Evolutionary conservation across 163 green algal genomes (phyloP), one percentile per base, ranked within the genome.

Genomic region (Chloroidium sp.): DNA sequence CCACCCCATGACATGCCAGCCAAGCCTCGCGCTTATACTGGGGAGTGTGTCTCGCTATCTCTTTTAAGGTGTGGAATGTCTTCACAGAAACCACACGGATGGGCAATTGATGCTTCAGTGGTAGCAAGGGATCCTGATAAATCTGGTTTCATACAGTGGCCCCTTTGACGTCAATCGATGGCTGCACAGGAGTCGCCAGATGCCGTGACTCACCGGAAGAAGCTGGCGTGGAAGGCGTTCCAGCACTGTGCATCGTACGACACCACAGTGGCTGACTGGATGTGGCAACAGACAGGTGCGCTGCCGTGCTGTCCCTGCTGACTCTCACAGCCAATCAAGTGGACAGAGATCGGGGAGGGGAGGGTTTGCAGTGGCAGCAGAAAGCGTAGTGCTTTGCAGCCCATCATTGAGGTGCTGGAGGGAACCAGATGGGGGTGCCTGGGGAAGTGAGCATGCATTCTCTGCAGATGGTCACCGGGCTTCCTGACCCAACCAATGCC

Each of bases 201-300:
- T 36, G 36, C 36, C 36, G 36, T 36, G 36, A 36, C 36, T 2
- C 91, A 97, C 76, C 83, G 90, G 60, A 93, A 91, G 81, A 83
- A 83, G 81, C 87, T 98, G 81, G 97, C 96, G 0, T 99, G 96
- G 96, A 99, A 99, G 92, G 96, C 96, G 2, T 99, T 97, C 89
- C 93, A 95, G 86, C 96, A 99, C 90, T 95, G 88, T 76, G 94
- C 96, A 3, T 91, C 87, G 3, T 99, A 99, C 80, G 96, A 99
- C 88, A 82, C 91, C 77, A 84, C 78, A 1, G 94, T 98, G 0
- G 87, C 93, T 3, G 95, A 98, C 86, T 98, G 93, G 93, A 75
- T 98, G 79, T 99, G 96, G 96, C 76, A 67, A 10, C 86, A 98
- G 80, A 87, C 92, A 10, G 92, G 89, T 84, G 77, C 14, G 80